Percentiles rank a stretch among this genome's conserved stretches.
Evolutionary conservation across 225 moss, liverwort and hornwort species (phyloP).

Genomic region (Thuidium tamariscinum): DNA sequence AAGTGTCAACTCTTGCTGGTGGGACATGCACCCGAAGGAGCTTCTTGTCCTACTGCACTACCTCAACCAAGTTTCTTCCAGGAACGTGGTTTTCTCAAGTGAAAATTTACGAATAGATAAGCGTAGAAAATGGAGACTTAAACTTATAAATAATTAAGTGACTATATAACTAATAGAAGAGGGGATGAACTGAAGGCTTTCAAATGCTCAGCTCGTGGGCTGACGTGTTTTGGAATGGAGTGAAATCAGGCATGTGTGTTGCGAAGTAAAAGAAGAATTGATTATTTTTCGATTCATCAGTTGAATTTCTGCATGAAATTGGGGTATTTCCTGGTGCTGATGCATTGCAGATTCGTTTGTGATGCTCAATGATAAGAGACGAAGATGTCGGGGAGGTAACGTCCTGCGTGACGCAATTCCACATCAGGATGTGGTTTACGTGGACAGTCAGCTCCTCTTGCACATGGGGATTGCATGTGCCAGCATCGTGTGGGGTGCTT

Average conservation of each 20-base stretch:
- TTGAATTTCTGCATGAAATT: neutral
- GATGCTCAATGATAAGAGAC: neutral
- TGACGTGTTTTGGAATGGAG: neutral
- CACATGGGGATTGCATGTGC: neutral
- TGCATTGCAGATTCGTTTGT: neutral
- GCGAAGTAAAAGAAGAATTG: too few relatives aligned
- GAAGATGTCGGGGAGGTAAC: neutral
- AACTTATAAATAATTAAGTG: neutral
- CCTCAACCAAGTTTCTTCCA: neutral
- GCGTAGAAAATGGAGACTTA: too few relatives aligned
- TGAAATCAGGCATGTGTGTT: neutral
- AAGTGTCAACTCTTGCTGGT: neutral
- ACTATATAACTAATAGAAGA: neutral
- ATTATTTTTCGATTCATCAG: neutral
- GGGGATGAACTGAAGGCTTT: neutral
- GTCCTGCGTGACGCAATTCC: neutral
- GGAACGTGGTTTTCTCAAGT: neutral
- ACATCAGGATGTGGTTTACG: neutral
- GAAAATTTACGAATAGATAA: neutral
- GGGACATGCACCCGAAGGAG: neutral
- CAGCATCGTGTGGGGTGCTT: neutral
- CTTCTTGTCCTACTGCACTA: neutral
- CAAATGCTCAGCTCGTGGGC: neutral
- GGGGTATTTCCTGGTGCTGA: neutral
- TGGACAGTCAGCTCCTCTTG: neutral